Evolutionary conservation across 1,284 basidiomycete genomes (phyloP).

Genomic region (Schizopora paradoxa): DNA sequence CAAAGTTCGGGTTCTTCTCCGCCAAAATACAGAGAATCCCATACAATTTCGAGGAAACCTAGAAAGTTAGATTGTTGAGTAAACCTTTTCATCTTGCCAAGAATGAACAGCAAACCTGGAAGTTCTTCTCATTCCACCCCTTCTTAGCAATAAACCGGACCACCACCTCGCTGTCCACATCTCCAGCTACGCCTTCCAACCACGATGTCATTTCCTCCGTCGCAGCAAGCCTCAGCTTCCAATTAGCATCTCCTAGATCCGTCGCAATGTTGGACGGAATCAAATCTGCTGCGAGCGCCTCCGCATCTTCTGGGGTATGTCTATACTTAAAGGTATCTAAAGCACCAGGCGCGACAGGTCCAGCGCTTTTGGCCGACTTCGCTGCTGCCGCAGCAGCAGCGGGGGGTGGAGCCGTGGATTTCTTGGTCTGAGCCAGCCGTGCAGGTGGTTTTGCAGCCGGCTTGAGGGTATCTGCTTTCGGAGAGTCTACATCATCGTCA

Average conservation of each 20-base stretch:
- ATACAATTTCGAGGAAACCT: slow-evolving; percentile 90
- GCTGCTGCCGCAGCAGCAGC: slow-evolving; percentile 29
- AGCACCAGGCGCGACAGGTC: slow-evolving; percentile 42
- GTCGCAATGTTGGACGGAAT: slow-evolving; percentile 72
- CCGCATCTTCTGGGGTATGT: slow-evolving; percentile 90
- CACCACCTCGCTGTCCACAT: slow-evolving; percentile 84
- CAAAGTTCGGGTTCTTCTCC: slow-evolving; percentile 78
- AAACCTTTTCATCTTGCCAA: slow-evolving; percentile 8
- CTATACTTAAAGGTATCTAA: slow-evolving; percentile 89
- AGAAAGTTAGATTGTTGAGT: slow-evolving; percentile 7
- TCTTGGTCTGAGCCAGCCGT: slow-evolving; percentile 24
- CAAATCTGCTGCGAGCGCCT: slow-evolving; percentile 67
- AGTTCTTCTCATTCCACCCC: slow-evolving; percentile 98
- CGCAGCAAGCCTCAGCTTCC: slow-evolving; percentile 89
- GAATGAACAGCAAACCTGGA: slow-evolving; percentile 61
- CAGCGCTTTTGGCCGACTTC: slow-evolving; percentile 49
- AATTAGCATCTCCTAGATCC: slow-evolving; percentile 80
- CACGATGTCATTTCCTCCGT: slow-evolving; percentile 84
- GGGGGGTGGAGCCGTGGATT: slow-evolving; percentile 27
- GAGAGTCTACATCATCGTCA: not conserved
- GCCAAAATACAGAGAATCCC: slow-evolving; percentile 72
- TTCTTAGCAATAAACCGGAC: slow-evolving; percentile 90
- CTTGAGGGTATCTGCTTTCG: slow-evolving; percentile 14
- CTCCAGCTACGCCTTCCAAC: slow-evolving; percentile 66
- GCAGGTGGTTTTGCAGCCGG: slow-evolving; percentile 23